Conservation (phyloP, 2,329 filamentous ascomycete species). For the Cryphonectria carpinicola region DNA sequence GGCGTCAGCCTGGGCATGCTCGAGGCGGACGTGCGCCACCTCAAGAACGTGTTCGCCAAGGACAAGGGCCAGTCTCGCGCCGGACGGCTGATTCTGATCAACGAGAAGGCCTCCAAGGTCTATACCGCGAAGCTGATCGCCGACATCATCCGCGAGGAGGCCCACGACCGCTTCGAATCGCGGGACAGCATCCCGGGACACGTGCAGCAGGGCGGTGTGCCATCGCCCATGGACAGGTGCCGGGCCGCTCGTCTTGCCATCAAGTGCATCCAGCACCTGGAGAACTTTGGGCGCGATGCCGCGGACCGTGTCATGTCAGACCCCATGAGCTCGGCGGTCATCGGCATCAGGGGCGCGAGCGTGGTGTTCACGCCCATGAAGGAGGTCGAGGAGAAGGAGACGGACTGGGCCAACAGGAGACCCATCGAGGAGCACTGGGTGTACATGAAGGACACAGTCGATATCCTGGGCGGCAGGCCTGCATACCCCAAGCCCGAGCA, state of each 20-base stretch:
- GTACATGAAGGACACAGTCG: constrained; percentile 76
- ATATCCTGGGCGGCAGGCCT: constrained; percentile 79
- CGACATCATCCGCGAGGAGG: constrained; percentile 93
- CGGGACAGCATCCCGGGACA: constrained; percentile 91
- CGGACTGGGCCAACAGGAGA: constrained; percentile 89
- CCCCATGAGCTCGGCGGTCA: constrained; percentile 75
- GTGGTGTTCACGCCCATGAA: constrained; percentile 87
- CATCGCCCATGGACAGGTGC: constrained; percentile 94
- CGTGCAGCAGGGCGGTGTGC: constrained; percentile 91
- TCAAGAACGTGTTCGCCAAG: constrained; percentile 81
- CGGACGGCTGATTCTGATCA: constrained; percentile 93
- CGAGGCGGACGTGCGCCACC: constrained; percentile 83
- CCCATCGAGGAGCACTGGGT: constrained; percentile 88
- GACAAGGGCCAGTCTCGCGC: constrained; percentile 89
- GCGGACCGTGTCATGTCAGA: constrained; percentile 73
- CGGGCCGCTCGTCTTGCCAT: constrained; percentile 90
- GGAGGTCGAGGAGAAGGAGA: constrained; percentile 79
- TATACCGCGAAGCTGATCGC: constrained; percentile 94
- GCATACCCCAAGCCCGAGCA: constrained; percentile 53
- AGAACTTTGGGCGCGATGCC: constrained; percentile 70
- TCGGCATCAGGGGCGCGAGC: constrained; percentile 88
- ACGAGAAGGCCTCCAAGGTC: constrained; percentile 88
- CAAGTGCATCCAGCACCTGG: constrained; percentile 91
- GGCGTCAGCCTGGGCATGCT: constrained; percentile 94
- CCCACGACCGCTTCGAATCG: constrained; percentile 88